Base-by-base conservation (phyloP, 805 yeast genomes). In the Nakazawaea laoshanensis region DNA sequence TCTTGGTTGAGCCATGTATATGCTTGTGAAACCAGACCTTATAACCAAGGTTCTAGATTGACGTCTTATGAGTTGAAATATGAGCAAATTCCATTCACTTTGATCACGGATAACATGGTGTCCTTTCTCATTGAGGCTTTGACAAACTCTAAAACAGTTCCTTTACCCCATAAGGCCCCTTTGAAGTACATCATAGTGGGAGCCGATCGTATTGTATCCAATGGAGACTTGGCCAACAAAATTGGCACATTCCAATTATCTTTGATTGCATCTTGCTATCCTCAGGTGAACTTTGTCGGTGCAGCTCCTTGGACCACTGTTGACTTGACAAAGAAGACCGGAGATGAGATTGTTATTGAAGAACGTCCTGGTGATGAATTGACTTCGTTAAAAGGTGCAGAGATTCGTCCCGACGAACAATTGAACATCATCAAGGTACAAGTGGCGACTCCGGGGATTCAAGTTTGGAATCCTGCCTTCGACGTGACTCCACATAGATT, bases 191-290 rank as follows among this genome's bases (percentile, higher is more conserved):
- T 88, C 15, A 83, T 87, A 35, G 95, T 85, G 4, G 98, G 98
- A 28, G 96, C 97, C 10, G 98, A 89, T 51, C 71, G 98, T 52
- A 81, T 89, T 24, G 96, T 88, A 3, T 65, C 68, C 19, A 89
- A 89, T 52, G 98, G 98, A 33, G 98, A 89, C 50, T 77, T 95
- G 19, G 97, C 97, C 1, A 89, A 89, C 59, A 89, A 89, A 59
- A 89, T 89, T 32, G 98, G 98, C 15, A 92, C 97, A 0, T 84
- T 75, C 57, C 96, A 88, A 58, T 59, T 89, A 42, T 81, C 96
- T 0, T 63, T 79, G 9, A 60, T 86, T 37, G 78, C 94, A 13
- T 69, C 77, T 38, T 63, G 61, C 40, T 70, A 71, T 33, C 69
- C 69, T 35, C 77, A 73, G 5, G 75, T 88, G 46, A 80, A 79